Base-by-base conservation (phyloP, 2,329 filamentous ascomycete genomes). In the Xylaria sp. region DNA sequence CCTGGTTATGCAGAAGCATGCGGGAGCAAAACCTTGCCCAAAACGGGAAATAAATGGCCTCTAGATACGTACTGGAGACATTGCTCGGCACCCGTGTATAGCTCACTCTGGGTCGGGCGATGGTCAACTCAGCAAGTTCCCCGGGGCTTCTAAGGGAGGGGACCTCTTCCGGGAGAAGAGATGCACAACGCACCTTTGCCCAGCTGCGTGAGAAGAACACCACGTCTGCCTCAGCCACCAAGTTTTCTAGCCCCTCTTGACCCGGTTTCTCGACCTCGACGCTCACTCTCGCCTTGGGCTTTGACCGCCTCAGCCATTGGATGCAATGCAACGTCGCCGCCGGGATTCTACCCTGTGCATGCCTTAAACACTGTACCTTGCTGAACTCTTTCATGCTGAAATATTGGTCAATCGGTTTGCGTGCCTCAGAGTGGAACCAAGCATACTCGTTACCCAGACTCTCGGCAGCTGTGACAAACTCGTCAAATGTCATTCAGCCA, bases 401-500 rank as follows among this genome's bases (percentile, higher is more conserved):
- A 29, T 83, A 64, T 36, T 61, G 62, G 65, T 65, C 63, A 55
- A 56, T 50, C 13, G 56, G 62, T 62, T 62, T 62, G 67, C 75
- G 73, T 75, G 88, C 89, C 83, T 93, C 90, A 72, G 92, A 93
- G 80, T 93, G 91, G 81, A 88, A 91, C 90, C 89, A 92, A 27
- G 79, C 80, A 61, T 79, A 75, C 58, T 79, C 76, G 36, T 78
- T 74, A 39, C 78, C 72, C 9, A 74, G 65, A 4, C 73, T 73
- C 25, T 80, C 75, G 42, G 79, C 81, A 22, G 85, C 79, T 13
- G 64, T 66, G 17, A 76, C 73, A 66, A 93, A 92, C 77, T 93
- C 91, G 7, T 79, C 79, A 4, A 78, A 69, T 5, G 84, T 89
- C 89, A 93, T 92, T 93, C 90, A 0, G 85, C 84, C 39, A 93